These are phyloP conservation scores for Hemisphaericaspora xylofermentans DNA, from an alignment of 1,139 yeast genomes.

Conservation along the genomic window DNA sequence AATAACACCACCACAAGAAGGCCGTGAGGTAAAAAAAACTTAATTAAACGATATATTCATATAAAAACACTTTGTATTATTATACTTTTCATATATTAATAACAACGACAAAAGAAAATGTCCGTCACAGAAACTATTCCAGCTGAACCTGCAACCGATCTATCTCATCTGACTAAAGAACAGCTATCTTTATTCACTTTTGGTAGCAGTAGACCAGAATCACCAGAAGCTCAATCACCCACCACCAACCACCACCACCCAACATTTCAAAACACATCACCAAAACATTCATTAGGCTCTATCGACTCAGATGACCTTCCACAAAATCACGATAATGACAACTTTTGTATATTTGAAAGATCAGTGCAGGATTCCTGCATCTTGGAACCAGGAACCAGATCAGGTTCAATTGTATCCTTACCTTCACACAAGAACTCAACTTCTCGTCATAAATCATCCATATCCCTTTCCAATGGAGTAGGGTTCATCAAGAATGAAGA, in stretches of 20 bases:
- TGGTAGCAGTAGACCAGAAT: slow-evolving; percentile 11
- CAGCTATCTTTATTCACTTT: slow-evolving; percentile 21
- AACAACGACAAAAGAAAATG: too few relatives aligned
- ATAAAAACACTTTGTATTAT: not conserved
- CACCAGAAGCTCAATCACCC: slow-evolving; percentile 1
- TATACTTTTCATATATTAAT: too few relatives aligned
- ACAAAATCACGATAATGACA: slow-evolving; percentile 2
- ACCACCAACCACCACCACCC: slow-evolving; percentile 4
- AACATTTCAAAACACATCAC: not conserved
- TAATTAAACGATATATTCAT: not conserved
- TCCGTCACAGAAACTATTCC: not conserved
- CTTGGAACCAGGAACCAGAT: slow-evolving; percentile 11
- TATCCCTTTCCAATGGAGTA: slow-evolving; percentile 21
- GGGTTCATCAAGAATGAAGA: slow-evolving; percentile 49
- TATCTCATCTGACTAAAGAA: slow-evolving; percentile 9
- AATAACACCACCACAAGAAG: too few relatives aligned
- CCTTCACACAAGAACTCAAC: slow-evolving; percentile 9
- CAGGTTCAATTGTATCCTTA: slow-evolving; percentile 11
- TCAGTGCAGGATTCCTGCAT: slow-evolving; percentile 51
- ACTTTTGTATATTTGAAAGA: slow-evolving; percentile 52
- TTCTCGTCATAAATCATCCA: slow-evolving; percentile 26
- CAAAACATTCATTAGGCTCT: not conserved
- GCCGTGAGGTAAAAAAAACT: too few relatives aligned
- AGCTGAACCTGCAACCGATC: not conserved
- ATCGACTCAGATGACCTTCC: slow-evolving; percentile 1